phyloP scores from a whole-genome alignment of 495 filamentous ascomycete genomes.

The Immersiella caudata region DNA sequence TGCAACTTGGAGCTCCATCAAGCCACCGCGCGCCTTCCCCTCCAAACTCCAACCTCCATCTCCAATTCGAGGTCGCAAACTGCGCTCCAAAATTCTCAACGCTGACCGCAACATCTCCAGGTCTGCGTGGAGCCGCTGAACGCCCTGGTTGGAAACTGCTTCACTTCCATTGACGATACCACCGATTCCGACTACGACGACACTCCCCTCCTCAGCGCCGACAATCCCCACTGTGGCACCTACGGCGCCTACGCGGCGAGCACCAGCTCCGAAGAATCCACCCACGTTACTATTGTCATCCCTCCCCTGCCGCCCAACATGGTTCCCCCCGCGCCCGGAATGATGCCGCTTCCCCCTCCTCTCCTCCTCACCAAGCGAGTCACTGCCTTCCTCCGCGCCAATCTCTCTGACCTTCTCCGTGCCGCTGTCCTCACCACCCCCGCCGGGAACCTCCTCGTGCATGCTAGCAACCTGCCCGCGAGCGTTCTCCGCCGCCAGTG shows the following conservation, averaged over 20 bases:
- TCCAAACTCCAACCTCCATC: not conserved
- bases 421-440: slow-evolving; percentile 49
- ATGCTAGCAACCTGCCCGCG: slow-evolving; percentile 47
- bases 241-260: not conserved
- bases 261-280: not conserved
- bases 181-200: not conserved
- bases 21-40: not conserved
- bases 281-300: not conserved
- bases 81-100: not conserved
- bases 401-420: slow-evolving; percentile 47
- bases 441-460: slow-evolving; percentile 52
- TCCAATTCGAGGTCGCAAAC: not conserved
- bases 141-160: not conserved
- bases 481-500: slow-evolving; percentile 48
- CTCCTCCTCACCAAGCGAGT: slow-evolving; percentile 53
- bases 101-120: not conserved
- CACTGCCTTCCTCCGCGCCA: slow-evolving; percentile 51
- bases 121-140: not conserved
- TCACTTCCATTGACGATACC: not conserved
- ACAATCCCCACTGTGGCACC: not conserved
- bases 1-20: too few species aligned
- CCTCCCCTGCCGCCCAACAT: not conserved
- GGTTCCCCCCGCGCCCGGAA: not conserved
- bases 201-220: not conserved
- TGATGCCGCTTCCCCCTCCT: slow-evolving; percentile 38